Evolutionary conservation across 208 protist genomes (phyloP).

Genomic region (Leishmania braziliensis): DNA sequence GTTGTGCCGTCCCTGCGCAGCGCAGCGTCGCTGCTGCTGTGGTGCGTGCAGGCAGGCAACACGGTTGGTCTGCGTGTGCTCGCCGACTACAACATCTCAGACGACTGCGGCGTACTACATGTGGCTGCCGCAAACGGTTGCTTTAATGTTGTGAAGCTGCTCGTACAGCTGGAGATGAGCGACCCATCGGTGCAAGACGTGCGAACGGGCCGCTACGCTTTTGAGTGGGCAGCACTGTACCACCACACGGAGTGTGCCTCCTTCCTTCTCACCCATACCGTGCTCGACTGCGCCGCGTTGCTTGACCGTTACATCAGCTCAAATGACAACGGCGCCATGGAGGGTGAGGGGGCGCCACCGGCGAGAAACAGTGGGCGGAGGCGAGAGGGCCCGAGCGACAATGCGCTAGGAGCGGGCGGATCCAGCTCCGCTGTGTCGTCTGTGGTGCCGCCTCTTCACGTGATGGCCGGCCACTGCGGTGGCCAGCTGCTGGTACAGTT

Average conservation of each 20-base stretch:
- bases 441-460: conserved; percentile 37
- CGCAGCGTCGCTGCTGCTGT: conserved; percentile 44
- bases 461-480: conserved; percentile 46
- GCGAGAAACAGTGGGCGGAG: not conserved
- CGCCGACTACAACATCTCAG: conserved; percentile 74
- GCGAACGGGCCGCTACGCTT: conserved; percentile 54
- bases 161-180: conserved; percentile 75
- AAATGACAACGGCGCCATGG: not conserved
- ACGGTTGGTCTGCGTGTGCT: conserved; percentile 74
- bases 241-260: conserved; percentile 50
- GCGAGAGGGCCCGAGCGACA: not conserved
- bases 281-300: conserved; percentile 16
- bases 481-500: conserved; percentile 50
- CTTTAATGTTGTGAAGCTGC: conserved; percentile 56
- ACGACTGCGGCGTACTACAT: conserved; percentile 69
- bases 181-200: conserved; percentile 31
- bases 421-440: not conserved
- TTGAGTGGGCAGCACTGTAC: conserved; percentile 64
- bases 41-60: conserved; percentile 72
- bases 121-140: conserved; percentile 58
- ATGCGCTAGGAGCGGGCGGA: not conserved
- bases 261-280: conserved; percentile 58
- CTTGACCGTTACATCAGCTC: conserved; percentile 5
- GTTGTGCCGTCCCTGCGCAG: conserved; percentile 20
- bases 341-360: not conserved